phyloP scores from a whole-genome alignment of 305 asterid genomes.

The Euphrasia arctica region DNA sequence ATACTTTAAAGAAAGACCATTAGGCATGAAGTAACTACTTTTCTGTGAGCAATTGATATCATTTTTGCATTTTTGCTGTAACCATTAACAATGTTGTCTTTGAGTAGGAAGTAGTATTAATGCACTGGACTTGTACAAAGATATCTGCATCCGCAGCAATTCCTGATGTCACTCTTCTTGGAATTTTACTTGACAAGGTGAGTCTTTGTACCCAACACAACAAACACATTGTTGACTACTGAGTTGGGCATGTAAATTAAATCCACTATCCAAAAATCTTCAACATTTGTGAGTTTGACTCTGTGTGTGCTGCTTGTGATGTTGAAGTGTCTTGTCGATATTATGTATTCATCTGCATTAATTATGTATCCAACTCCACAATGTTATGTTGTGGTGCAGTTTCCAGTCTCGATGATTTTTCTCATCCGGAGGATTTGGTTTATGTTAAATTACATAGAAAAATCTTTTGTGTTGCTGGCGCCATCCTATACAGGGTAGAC shows the following conservation, averaged over 20 bases:
- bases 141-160: conserved; percentile 64
- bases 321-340: neutral
- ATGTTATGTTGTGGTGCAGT: neutral
- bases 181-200: conserved; percentile 82
- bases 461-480: neutral
- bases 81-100: conserved; percentile 28
- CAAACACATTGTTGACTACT: conserved; percentile 1
- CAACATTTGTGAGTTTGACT: neutral
- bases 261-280: neutral
- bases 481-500: neutral
- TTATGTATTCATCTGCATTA: neutral
- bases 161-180: conserved; percentile 80
- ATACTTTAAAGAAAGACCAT: conserved; percentile 12
- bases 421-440: neutral
- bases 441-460: conserved; percentile 8
- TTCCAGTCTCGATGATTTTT: conserved; percentile 7
- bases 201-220: conserved; percentile 14
- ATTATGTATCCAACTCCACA: neutral
- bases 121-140: conserved; percentile 96
- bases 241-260: conserved; percentile 2
- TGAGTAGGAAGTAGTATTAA: conserved; percentile 79
- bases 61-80: conserved; percentile 18
- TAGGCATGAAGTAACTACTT: neutral
- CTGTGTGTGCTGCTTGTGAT: neutral
- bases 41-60: conserved; percentile 13